Conservation (phyloP, 768 basidiomycete genomes). For the Suillus variegatus region DNA sequence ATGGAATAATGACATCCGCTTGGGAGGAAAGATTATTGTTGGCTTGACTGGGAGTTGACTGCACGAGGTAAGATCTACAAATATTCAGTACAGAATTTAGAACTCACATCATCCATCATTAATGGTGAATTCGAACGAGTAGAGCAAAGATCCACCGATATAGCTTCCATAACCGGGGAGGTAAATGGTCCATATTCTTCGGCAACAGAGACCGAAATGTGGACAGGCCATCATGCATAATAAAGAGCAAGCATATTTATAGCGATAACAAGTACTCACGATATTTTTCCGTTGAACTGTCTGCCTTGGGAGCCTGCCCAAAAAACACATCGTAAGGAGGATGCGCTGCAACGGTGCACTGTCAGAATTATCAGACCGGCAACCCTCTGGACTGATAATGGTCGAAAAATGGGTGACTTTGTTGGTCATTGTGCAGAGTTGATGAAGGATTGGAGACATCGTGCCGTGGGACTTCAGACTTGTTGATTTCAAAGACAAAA, state of each 20-base stretch:
- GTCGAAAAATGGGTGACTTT: neutral
- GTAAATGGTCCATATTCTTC: neutral
- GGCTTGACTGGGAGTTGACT: neutral
- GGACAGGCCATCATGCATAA: neutral
- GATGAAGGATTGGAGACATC: no score
- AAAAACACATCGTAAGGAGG: no score
- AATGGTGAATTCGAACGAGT: neutral
- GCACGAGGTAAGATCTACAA: neutral
- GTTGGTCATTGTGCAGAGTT: neutral
- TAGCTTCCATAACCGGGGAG: neutral
- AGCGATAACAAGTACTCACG: neutral
- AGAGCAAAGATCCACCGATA: neutral
- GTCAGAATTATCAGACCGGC: neutral
- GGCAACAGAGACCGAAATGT: neutral
- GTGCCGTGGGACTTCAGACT: neutral
- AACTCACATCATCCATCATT: neutral
- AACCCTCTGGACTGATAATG: neutral
- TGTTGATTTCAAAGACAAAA: neutral
- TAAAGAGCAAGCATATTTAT: neutral
- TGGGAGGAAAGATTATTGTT: neutral
- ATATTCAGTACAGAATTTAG: neutral
- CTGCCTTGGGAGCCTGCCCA: no score
- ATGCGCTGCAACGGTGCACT: no score
- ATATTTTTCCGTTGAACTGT: neutral
- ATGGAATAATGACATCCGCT: neutral